These are phyloP conservation scores for Vachellia pachyceras DNA, from an alignment of 306 rosid genomes.

Conservation along the genomic window DNA sequence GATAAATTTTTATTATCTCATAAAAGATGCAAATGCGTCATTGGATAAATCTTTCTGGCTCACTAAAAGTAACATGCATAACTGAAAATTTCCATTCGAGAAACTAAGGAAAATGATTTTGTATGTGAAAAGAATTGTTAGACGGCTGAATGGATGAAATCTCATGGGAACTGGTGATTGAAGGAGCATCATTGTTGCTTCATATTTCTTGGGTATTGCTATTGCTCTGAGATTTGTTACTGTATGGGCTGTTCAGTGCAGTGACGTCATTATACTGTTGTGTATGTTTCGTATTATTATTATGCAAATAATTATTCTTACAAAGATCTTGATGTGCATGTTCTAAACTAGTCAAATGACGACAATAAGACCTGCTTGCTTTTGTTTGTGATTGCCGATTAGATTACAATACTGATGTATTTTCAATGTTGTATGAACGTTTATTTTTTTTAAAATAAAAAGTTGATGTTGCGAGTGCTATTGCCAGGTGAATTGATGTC, in stretches of 20 bases:
- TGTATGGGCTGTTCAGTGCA: not conserved
- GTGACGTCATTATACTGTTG: not conserved
- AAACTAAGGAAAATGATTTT: not conserved
- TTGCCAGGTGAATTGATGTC: slow-evolving; percentile 79
- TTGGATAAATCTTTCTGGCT: not conserved
- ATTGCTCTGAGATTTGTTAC: slow-evolving; percentile 2
- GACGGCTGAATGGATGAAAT: not conserved
- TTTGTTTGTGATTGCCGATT: slow-evolving; percentile 16
- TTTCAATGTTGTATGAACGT: slow-evolving; percentile 5
- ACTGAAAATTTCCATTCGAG: not conserved
- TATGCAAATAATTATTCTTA: not conserved
- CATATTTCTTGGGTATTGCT: not conserved
- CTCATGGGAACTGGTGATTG: not conserved
- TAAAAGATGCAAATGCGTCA: not conserved
- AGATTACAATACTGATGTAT: slow-evolving; percentile 5
- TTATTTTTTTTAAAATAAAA: not conserved
- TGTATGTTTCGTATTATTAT: not conserved
- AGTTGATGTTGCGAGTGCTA: slow-evolving; percentile 45
- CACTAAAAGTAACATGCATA: not conserved
- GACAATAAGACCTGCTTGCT: slow-evolving; percentile 23
- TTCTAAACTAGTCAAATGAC: slow-evolving; percentile 15
- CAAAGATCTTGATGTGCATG: not conserved
- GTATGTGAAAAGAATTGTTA: not conserved
- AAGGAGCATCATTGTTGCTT: not conserved
- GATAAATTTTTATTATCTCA: not conserved